phyloP scores from a whole-genome alignment of 1,284 basidiomycete genomes.

The Leccinum discolor region DNA sequence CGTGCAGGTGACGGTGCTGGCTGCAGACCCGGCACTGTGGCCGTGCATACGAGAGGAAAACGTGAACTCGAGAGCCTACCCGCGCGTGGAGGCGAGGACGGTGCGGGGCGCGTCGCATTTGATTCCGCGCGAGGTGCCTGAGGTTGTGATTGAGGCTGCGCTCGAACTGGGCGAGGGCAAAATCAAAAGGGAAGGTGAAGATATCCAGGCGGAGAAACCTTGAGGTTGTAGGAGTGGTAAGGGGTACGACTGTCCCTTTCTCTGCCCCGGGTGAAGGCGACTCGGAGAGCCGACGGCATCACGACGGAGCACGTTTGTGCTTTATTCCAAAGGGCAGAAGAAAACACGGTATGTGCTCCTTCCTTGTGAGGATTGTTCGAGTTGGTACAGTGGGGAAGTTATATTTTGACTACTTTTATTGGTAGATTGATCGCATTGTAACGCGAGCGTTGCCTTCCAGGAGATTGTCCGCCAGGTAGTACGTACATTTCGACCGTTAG shows the following conservation, averaged over 20 bases:
- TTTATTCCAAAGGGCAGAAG: background rate
- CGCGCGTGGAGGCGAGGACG: conserved; percentile 9
- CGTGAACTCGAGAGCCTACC: conserved; percentile 7
- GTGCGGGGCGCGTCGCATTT: conserved; percentile 11
- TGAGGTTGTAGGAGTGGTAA: background rate
- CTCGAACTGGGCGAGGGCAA: background rate
- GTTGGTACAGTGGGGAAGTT: background rate
- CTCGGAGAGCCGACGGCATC: no score
- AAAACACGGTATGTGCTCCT: no score
- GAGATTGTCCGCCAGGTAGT: no score
- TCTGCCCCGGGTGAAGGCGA: background rate
- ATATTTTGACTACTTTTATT: background rate
- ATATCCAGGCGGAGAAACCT: background rate
- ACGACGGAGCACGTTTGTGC: background rate
- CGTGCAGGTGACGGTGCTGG: conserved; percentile 14
- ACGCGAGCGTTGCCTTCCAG: no score
- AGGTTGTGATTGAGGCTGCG: background rate
- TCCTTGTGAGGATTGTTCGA: background rate
- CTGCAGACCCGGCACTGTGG: conserved; percentile 15
- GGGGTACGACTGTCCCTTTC: background rate
- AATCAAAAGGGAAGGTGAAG: background rate
- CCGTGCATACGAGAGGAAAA: conserved; percentile 7
- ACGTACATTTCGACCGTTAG: no score
- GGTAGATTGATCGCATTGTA: no score
- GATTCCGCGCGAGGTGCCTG: conserved; percentile 12